These are phyloP conservation scores for Fusarium citri DNA, from an alignment of 2,329 filamentous ascomycete genomes.

Conservation along the genomic window DNA sequence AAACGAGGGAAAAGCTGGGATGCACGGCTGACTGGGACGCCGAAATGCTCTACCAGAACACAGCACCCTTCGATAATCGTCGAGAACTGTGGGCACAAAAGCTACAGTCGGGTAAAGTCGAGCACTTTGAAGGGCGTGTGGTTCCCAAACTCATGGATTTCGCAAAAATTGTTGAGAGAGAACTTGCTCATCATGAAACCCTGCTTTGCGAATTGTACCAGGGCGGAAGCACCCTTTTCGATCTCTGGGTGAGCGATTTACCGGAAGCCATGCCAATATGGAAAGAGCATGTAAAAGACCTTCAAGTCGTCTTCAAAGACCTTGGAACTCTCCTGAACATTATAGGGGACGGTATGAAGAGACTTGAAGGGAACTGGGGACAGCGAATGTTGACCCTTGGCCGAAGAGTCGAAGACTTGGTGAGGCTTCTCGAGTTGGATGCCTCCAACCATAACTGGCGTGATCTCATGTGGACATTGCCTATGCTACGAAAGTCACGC, in stretches of 20 bases:
- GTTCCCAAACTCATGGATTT: constrained; percentile 35
- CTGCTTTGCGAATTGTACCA: constrained; percentile 43
- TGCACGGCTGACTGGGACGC: constrained; percentile 19
- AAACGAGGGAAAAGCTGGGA: not conserved
- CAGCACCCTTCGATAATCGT: not conserved
- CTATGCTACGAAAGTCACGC: constrained; percentile 41
- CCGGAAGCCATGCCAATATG: constrained; percentile 18
- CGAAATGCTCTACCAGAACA: not conserved
- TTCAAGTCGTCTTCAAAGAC: constrained; percentile 3
- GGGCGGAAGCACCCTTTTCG: constrained; percentile 23
- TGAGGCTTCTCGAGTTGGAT: constrained; percentile 13
- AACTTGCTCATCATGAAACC: constrained; percentile 36
- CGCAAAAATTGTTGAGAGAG: constrained; percentile 16
- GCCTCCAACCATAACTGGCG: constrained; percentile 34
- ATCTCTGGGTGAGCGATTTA: constrained; percentile 9
- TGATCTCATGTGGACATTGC: constrained; percentile 38
- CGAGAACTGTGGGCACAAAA: constrained; percentile 3
- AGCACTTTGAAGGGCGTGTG: constrained; percentile 27
- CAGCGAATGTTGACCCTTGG: constrained; percentile 18
- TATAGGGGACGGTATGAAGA: constrained; percentile 1
- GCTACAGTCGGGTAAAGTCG: not conserved
- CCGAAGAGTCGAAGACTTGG: constrained; percentile 22
- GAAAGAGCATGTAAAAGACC: not conserved
- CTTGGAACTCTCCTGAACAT: not conserved
- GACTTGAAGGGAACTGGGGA: constrained; percentile 27